Conservation (phyloP, 2,329 filamentous ascomycete species). For the Diplodia seriata region DNA sequence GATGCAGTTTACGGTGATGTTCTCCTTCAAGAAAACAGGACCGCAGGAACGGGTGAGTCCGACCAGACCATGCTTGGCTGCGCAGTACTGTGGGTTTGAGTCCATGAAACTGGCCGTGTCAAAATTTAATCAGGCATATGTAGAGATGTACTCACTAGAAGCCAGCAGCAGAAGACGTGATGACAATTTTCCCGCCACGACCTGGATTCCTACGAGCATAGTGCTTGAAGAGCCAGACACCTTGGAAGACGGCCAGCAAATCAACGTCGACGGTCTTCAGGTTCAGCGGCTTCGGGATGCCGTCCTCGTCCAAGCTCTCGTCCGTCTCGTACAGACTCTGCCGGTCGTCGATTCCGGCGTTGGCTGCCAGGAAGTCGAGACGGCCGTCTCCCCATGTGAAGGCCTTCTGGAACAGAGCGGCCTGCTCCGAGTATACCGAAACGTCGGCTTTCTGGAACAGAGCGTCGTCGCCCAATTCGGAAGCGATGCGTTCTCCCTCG, state of each 20-base stretch:
- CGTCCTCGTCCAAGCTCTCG: conserved; percentile 41
- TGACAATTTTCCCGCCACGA: conserved; percentile 43
- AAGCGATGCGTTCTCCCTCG: conserved; percentile 53
- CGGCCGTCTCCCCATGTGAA: conserved; percentile 53
- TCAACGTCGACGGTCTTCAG: conserved; percentile 47
- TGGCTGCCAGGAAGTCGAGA: conserved; percentile 53
- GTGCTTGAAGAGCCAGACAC: conserved; percentile 47
- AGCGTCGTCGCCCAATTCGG: conserved; percentile 39
- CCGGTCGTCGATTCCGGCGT: conserved; percentile 50
- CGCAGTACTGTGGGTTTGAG: conserved; percentile 45
- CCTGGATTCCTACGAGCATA: conserved; percentile 39
- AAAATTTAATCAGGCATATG: background rate
- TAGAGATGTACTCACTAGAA: conserved; percentile 41
- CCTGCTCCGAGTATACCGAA: conserved; percentile 49
- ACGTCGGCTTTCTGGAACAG: conserved; percentile 51
- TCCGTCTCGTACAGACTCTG: conserved; percentile 46
- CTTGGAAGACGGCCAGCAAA: conserved; percentile 45
- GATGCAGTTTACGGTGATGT: conserved; percentile 51
- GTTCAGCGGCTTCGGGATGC: conserved; percentile 38
- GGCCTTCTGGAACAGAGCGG: conserved; percentile 48
- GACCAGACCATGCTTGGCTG: conserved; percentile 47
- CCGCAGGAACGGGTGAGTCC: conserved; percentile 47
- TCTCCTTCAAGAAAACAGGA: conserved; percentile 43
- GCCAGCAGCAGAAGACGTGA: conserved; percentile 45
- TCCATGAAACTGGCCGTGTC: conserved; percentile 37